phyloP scores from a whole-genome alignment of 441 rosid species.

The Capsella rubella region DNA sequence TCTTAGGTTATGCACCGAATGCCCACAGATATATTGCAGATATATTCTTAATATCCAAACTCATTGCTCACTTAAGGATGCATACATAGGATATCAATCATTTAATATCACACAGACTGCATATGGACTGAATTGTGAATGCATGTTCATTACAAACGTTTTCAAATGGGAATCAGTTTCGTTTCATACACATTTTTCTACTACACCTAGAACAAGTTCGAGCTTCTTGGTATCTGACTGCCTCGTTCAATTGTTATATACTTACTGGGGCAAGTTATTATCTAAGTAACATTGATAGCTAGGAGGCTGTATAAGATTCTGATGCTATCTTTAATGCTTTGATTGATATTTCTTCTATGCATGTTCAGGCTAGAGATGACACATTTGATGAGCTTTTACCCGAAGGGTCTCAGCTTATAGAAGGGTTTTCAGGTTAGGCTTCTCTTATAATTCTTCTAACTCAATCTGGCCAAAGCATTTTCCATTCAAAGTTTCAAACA shows the following conservation, averaged over 20 bases:
- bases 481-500: constrained; percentile 8
- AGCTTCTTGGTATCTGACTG: neutral
- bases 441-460: constrained; percentile 28
- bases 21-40: neutral
- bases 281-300: constrained; percentile 10
- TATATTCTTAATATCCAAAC: neutral
- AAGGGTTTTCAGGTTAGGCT: constrained; percentile 70
- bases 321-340: constrained; percentile 10
- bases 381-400: constrained; percentile 61
- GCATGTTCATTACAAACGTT: neutral
- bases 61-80: constrained; percentile 10
- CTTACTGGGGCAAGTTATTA: neutral
- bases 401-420: constrained; percentile 56
- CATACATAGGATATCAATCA: neutral
- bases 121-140: neutral
- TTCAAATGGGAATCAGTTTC: neutral
- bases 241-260: neutral
- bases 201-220: constrained; percentile 8
- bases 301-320: constrained; percentile 1
- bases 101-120: neutral
- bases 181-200: neutral
- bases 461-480: constrained; percentile 18
- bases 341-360: constrained; percentile 34
- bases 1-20: neutral
- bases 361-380: constrained; percentile 68